A percentile compares a stretch with the other conserved stretches of the same genome.
Evolutionary conservation across 2,329 filamentous ascomycete species (phyloP).

Genomic region (Aspergillus piperis): DNA sequence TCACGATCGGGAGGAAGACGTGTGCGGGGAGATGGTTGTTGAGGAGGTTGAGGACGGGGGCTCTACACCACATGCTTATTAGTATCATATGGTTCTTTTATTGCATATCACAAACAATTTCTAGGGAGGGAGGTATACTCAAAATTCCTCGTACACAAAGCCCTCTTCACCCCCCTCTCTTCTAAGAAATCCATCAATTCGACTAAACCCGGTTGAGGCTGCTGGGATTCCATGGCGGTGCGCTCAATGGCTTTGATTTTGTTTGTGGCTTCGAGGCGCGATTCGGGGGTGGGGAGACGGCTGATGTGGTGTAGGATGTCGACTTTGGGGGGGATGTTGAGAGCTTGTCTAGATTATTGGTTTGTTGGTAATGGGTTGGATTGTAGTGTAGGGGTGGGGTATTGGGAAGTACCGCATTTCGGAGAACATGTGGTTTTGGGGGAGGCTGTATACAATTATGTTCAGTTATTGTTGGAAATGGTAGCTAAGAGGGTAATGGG

Average conservation of each 20-base stretch:
- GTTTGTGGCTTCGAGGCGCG: constrained; percentile 67
- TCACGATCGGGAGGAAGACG: constrained; percentile 76
- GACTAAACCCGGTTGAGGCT: constrained; percentile 76
- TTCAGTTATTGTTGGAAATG: background rate
- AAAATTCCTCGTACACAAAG: constrained; percentile 93
- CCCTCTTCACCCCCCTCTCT: constrained; percentile 66
- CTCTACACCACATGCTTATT: constrained; percentile 24
- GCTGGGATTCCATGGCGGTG: constrained; percentile 74
- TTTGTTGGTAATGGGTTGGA: background rate
- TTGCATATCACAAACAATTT: too few relatives aligned
- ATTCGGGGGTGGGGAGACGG: constrained; percentile 61
- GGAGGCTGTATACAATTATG: constrained; percentile 58
- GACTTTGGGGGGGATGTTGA: constrained; percentile 68
- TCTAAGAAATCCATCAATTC: constrained; percentile 83
- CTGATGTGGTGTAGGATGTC: constrained; percentile 93
- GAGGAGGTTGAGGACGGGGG: constrained; percentile 53
- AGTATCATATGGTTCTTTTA: background rate
- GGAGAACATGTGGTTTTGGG: constrained; percentile 93
- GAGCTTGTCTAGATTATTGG: constrained; percentile 48
- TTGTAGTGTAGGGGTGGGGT: background rate
- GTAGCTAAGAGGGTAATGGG: constrained; percentile 28
- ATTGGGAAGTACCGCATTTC: constrained; percentile 67
- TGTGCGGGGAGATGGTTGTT: constrained; percentile 69
- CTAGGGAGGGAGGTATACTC: constrained; percentile 51
- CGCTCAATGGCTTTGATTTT: constrained; percentile 79